Conservation (phyloP, 306 rosid species). For the Lotus japonicus region DNA sequence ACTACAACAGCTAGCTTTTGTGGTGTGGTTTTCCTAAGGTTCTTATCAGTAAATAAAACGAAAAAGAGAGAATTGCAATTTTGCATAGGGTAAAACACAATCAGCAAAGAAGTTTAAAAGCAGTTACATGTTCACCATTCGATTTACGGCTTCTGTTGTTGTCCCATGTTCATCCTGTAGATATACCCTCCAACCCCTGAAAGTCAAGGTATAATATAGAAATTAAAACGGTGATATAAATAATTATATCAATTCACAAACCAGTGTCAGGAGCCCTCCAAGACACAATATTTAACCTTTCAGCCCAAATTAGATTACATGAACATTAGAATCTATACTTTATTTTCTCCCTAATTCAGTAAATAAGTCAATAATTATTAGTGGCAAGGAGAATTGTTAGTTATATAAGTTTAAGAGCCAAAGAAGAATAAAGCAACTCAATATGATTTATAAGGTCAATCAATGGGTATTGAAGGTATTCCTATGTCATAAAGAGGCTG, state of each 20-base stretch:
- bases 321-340: not conserved
- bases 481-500: not conserved
- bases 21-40: too few relatives aligned
- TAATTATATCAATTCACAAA: not conserved
- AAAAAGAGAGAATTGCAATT: not conserved
- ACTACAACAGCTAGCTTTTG: too few relatives aligned
- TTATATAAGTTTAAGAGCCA: not conserved
- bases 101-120: not conserved
- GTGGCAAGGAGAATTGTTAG: not conserved
- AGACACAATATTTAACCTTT: not conserved
- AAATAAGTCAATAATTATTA: not conserved
- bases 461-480: not conserved
- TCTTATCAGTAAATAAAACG: too few relatives aligned
- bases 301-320: not conserved
- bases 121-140: slow-evolving; percentile 65
- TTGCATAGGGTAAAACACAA: not conserved
- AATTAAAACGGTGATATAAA: not conserved
- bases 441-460: too few relatives aligned
- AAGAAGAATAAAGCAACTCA: not conserved
- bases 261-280: not conserved
- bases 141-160: slow-evolving; percentile 53
- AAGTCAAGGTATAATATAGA: slow-evolving; percentile 7
- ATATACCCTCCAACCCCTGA: slow-evolving; percentile 97
- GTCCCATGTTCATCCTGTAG: slow-evolving; percentile 91
- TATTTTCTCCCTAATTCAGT: not conserved